Conservation (phyloP, 2,329 filamentous ascomycete species). For the Coniochaeta prunicola region DNA sequence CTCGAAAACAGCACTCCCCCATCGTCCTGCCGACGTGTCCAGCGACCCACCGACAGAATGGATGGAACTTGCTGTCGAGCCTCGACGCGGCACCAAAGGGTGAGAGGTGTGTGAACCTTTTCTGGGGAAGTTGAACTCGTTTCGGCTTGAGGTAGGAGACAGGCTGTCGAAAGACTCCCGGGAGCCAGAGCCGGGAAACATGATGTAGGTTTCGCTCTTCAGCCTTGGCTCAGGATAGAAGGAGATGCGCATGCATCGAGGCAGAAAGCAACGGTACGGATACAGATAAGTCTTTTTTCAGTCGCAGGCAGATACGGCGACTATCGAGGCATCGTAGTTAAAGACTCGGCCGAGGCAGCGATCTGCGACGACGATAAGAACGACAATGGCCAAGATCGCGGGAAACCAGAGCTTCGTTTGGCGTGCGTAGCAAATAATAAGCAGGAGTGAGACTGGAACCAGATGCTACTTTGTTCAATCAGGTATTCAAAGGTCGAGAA, state of each 20-base stretch:
- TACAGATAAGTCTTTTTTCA: neutral
- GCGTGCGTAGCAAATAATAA: neutral
- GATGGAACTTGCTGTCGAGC: conserved; percentile 81
- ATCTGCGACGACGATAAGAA: neutral
- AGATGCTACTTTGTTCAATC: neutral
- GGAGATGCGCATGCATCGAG: neutral
- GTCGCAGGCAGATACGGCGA: neutral
- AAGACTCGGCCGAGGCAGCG: neutral
- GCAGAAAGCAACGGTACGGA: neutral
- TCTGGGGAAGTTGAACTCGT: conserved; percentile 49
- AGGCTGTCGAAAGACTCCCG: conserved; percentile 62
- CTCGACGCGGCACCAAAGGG: conserved; percentile 53
- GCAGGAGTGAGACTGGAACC: neutral
- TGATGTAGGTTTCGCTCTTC: conserved; percentile 28
- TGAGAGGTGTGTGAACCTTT: conserved; percentile 35
- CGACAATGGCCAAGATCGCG: neutral
- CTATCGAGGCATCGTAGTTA: conserved; percentile 3
- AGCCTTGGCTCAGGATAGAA: conserved; percentile 12
- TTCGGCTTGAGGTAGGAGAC: conserved; percentile 40
- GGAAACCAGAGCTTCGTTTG: neutral
- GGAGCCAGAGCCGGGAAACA: conserved; percentile 52
- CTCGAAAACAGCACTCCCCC: conserved; percentile 47
- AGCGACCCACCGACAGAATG: conserved; percentile 80
- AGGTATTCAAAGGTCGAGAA: neutral
- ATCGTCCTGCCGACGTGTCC: conserved; percentile 54